A percentile compares a stretch with the other conserved stretches of the same genome.
phyloP scores from a whole-genome alignment of 805 yeast genomes.

The Kodamaea leandrae region DNA sequence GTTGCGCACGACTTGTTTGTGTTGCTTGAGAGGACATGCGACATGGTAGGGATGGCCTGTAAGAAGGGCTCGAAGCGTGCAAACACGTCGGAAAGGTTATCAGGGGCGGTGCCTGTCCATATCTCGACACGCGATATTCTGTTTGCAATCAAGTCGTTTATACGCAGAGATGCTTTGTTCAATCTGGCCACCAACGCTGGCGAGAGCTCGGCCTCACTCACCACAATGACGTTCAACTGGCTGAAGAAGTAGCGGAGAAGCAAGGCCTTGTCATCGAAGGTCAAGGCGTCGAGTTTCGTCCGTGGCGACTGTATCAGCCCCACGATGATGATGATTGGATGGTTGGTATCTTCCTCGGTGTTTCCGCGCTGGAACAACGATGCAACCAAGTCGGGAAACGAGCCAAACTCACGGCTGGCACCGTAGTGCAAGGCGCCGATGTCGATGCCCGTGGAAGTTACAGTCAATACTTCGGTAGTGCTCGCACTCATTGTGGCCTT shows the following conservation, averaged over 20 bases:
- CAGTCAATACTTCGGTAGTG: constrained; percentile 18
- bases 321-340: constrained; percentile 31
- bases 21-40: constrained; percentile 25
- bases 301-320: constrained; percentile 9
- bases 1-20: constrained; percentile 25
- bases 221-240: constrained; percentile 35
- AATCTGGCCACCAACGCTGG: constrained; percentile 9
- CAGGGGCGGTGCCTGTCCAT: constrained; percentile 41
- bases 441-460: constrained; percentile 3
- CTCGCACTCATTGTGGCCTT: not conserved
- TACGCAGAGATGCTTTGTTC: constrained; percentile 20
- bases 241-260: constrained; percentile 36
- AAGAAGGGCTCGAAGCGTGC: constrained; percentile 11
- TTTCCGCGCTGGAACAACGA: constrained; percentile 31
- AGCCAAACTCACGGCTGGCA: constrained; percentile 1
- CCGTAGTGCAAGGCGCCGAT: constrained; percentile 2
- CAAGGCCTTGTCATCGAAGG: constrained; percentile 27
- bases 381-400: constrained; percentile 19
- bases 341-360: constrained; percentile 32
- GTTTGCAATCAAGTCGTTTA: constrained; percentile 25
- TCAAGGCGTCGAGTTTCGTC: constrained; percentile 23
- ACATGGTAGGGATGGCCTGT: constrained; percentile 36
- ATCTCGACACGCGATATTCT: constrained; percentile 40
- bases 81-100: constrained; percentile 20
- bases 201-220: constrained; percentile 7